Base-by-base conservation (phyloP, 2,329 filamentous ascomycete genomes). In the Teratosphaeriaceae sp. region DNA sequence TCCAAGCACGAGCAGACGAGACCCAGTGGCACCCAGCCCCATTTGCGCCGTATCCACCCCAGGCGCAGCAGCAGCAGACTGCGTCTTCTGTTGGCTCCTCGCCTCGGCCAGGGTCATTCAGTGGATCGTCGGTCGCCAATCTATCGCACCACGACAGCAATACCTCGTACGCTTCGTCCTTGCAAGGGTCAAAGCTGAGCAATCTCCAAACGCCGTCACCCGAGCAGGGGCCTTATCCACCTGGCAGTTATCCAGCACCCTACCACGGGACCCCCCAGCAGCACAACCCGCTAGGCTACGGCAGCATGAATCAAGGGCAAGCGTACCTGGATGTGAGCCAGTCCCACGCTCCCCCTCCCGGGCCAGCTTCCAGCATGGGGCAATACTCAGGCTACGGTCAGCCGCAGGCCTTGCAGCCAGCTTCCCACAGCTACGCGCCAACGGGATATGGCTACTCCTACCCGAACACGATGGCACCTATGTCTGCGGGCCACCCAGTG, bases 1-100 rank as follows among this genome's bases (percentile, higher is more conserved):
- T 85, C 73, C 82, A 86, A 70, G 79, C 82, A 78, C 82, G 85
- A 79, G 83, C 82, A 73, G 75, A 78, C 68, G 83, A 89, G 69
- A 74, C 74, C 54, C 67, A 71, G 65, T 87, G 80, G 70, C 85
- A 82, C 70, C 82, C 80, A 68, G 71, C 75, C 63, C 76, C 55
- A 43, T 83, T 69, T 76, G 78, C 44, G 38, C 36, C 38, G 55
- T 77, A 82, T 50, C 71, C 88, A 54, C 77, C 82, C 60, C 72
- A 85, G 59, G 82, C 82, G 51, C 80, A 80, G 63, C 75, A 79
- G 57, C 72, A 76, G 60, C 67, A 72, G 61, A 67, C 68, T 62
- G 80, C 80, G 61, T 82, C 83, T 47, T 84, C 83, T 57, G 80
- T 79, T 66, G 78, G 79, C 50, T 83, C 80, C 53, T 86, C 85